Evolutionary conservation across 768 basidiomycete species (phyloP).

Genomic region (Suillus lakei): DNA sequence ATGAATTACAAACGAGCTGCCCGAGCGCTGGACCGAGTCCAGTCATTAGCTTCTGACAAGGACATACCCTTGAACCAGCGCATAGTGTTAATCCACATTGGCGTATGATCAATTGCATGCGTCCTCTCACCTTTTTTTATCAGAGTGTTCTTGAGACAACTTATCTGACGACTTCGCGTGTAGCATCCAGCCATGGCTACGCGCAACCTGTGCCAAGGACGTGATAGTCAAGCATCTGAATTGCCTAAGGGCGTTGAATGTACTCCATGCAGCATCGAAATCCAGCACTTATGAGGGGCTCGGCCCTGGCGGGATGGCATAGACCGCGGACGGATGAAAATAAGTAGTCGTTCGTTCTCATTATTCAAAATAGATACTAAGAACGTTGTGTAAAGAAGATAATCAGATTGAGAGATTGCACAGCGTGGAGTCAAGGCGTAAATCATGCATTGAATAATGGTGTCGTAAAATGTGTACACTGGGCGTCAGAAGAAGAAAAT

Average conservation of each 20-base stretch:
- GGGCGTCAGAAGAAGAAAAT: neutral
- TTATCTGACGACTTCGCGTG: neutral
- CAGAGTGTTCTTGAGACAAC: neutral
- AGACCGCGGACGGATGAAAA: neutral
- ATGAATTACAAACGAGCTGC: slow-evolving; percentile 13
- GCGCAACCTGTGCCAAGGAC: neutral
- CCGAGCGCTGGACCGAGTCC: neutral
- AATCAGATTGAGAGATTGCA: neutral
- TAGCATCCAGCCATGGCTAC: neutral
- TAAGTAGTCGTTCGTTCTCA: neutral
- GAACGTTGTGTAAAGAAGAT: neutral
- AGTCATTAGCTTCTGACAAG: neutral
- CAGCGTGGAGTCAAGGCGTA: neutral
- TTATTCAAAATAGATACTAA: neutral
- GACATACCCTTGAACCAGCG: slow-evolving; percentile 6
- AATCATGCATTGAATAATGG: neutral
- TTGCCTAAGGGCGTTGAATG: neutral
- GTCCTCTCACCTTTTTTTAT: neutral
- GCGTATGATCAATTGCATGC: slow-evolving; percentile 3
- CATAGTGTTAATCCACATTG: slow-evolving; percentile 13
- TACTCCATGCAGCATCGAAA: neutral
- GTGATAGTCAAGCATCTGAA: neutral
- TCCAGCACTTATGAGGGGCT: neutral
- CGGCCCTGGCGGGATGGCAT: too few relatives aligned
- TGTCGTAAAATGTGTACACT: neutral